Conservation (phyloP, 371 early-diverging fungal species). For the Mucor mucedo region DNA sequence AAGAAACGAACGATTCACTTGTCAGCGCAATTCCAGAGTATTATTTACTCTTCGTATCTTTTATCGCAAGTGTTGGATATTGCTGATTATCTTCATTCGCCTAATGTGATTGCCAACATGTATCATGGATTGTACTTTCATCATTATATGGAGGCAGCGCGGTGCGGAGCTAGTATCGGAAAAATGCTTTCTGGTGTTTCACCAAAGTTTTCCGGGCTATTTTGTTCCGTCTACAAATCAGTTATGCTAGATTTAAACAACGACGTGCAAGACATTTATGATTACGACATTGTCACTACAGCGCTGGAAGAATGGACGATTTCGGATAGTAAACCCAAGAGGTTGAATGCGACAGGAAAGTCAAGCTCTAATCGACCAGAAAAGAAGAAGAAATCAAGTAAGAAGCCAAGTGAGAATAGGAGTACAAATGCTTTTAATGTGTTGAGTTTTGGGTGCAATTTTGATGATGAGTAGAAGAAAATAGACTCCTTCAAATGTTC, state of each 20-base stretch:
- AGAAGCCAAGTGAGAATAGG: conserved; percentile 10
- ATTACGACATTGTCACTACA: conserved; percentile 27
- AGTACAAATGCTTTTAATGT: conserved; percentile 40
- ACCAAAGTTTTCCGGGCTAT: conserved; percentile 15
- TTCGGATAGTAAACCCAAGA: conserved; percentile 28
- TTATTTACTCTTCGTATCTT: conserved; percentile 40
- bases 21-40: conserved; percentile 43
- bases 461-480: conserved; percentile 30
- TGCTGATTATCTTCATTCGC: conserved; percentile 6
- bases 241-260: conserved; percentile 21
- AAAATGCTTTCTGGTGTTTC: conserved; percentile 28
- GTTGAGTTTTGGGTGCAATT: conserved; percentile 45
- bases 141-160: conserved; percentile 34
- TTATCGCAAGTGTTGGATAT: conserved; percentile 37
- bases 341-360: conserved; percentile 10
- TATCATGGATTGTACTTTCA: conserved; percentile 34
- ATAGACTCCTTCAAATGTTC: neutral
- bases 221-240: conserved; percentile 24
- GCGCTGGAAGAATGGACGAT: conserved; percentile 15
- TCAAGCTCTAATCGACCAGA: conserved; percentile 6
- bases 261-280: conserved; percentile 26
- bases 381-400: conserved; percentile 22
- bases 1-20: conserved; percentile 42
- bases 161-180: conserved; percentile 34
- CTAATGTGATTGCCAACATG: conserved; percentile 20